Conservation (phyloP, 805 yeast species). For the Kazachstania kunashirensis region DNA sequence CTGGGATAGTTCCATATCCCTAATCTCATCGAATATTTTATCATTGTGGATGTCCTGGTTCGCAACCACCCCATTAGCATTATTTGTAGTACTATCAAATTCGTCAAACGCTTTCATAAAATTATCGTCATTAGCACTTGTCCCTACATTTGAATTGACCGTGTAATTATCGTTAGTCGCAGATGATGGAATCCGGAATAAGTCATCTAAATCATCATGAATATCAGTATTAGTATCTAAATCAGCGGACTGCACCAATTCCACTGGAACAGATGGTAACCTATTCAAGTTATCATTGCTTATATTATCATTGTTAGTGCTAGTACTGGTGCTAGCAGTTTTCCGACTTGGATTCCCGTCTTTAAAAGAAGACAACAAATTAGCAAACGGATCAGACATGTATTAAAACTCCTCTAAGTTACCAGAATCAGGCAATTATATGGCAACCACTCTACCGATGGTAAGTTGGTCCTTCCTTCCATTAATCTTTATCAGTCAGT, state of each 20-base stretch:
- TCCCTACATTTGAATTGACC: neutral
- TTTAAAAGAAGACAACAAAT: constrained; percentile 30
- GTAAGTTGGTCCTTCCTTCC: no score
- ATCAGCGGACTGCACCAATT: neutral
- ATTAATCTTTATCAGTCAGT: no score
- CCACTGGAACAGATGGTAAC: no score
- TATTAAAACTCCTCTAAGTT: no score
- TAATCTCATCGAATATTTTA: constrained; percentile 29
- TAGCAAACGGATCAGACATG: constrained; percentile 37
- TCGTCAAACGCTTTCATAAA: constrained; percentile 18
- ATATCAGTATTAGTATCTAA: neutral
- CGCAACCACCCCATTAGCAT: constrained; percentile 8
- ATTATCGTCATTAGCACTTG: constrained; percentile 8
- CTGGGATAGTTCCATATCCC: constrained; percentile 29
- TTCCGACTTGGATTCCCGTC: constrained; percentile 3
- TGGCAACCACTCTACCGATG: neutral
- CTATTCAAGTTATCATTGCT: no score
- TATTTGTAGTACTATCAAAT: constrained; percentile 4
- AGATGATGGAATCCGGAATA: constrained; percentile 12
- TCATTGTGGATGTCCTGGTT: no score
- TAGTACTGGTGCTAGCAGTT: no score
- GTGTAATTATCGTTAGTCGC: no score
- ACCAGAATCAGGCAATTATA: no score
- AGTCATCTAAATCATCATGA: constrained; percentile 17
- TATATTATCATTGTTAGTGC: no score